Percentiles rank a stretch among this genome's conserved stretches.
These are phyloP conservation scores for Leptographium wingfieldii DNA, from an alignment of 2,329 filamentous ascomycete species.

Conservation along the genomic window DNA sequence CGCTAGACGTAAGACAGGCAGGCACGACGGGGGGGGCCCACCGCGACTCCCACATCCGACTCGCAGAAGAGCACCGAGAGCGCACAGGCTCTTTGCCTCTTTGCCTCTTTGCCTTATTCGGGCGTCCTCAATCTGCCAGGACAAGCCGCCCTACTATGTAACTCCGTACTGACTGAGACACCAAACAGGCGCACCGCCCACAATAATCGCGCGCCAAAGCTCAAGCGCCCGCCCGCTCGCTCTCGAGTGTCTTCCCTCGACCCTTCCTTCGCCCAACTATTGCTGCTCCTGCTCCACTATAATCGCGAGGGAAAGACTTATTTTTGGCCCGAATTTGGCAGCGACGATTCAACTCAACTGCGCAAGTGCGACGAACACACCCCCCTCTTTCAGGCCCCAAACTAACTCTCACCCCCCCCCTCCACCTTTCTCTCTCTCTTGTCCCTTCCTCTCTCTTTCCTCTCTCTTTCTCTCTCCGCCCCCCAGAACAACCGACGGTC, in stretches of 20 bases:
- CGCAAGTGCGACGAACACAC: neutral
- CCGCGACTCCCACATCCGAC: neutral
- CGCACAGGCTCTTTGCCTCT: no score
- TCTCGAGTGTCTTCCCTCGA: neutral
- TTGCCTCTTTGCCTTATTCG: no score
- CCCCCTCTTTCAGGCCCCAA: neutral
- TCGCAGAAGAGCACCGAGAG: no score
- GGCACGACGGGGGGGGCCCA: neutral
- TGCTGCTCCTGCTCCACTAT: neutral
- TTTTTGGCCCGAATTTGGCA: conserved; percentile 6
- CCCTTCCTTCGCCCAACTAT: neutral
- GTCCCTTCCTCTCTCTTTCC: neutral
- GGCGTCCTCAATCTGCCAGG: neutral
- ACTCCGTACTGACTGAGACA: neutral
- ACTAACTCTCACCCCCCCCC: neutral
- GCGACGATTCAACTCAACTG: neutral
- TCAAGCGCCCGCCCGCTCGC: conserved; percentile 11
- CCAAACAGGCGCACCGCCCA: conserved; percentile 5
- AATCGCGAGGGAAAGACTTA: neutral
- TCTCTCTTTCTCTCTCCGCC: neutral
- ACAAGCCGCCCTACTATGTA: neutral
- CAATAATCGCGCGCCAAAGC: conserved; percentile 13
- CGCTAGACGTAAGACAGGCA: neutral
- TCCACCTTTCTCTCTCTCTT: neutral
- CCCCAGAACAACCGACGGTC: conserved; percentile 1